phyloP scores from a whole-genome alignment of 345 rosid genomes.

The Murraya koenigii region DNA sequence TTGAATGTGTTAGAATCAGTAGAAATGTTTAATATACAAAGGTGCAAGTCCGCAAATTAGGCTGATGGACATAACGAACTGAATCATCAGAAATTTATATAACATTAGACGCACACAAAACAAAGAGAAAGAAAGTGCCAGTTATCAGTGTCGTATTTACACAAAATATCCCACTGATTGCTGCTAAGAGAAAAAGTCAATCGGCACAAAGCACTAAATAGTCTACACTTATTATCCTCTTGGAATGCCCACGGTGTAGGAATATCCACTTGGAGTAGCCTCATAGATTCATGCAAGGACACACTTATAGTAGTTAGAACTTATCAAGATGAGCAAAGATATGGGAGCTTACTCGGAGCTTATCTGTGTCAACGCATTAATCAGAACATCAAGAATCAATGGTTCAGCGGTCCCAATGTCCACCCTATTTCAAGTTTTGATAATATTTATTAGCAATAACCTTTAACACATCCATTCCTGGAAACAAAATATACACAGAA shows the following conservation, averaged over 20 bases:
- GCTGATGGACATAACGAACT: background rate
- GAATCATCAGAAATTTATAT: background rate
- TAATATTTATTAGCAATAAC: slow-evolving; percentile 10
- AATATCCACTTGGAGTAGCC: background rate
- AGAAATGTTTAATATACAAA: background rate
- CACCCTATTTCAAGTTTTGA: slow-evolving; percentile 48
- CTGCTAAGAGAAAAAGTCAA: background rate
- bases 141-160: background rate
- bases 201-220: background rate
- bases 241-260: background rate
- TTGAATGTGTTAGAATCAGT: background rate
- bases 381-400: slow-evolving; percentile 72
- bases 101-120: background rate
- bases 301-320: background rate
- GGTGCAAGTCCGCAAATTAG: background rate
- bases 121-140: background rate
- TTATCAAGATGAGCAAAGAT: background rate
- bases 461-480: background rate
- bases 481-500: background rate
- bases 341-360: slow-evolving; percentile 73
- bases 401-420: slow-evolving; percentile 85
- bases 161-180: background rate
- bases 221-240: background rate
- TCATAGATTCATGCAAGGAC: background rate
- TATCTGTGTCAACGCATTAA: slow-evolving; percentile 85